Conservation (phyloP, 305 asterid genomes). For the Fraxinus paxiana region DNA sequence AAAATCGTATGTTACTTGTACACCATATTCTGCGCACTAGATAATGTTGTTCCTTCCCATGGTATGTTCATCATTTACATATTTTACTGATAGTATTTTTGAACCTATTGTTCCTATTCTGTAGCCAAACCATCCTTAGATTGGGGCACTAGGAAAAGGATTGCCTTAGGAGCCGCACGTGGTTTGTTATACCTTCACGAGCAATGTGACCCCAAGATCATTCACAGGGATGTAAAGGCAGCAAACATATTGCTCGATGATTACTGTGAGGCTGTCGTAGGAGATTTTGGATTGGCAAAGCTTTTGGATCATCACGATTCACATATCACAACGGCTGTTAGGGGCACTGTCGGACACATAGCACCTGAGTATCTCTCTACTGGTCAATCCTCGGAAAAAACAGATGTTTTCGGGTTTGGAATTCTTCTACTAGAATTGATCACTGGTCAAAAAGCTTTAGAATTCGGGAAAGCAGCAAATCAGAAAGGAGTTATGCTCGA, state of each 20-base stretch:
- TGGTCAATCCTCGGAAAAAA: constrained; percentile 83
- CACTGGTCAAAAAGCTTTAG: constrained; percentile 85
- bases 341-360: constrained; percentile 92
- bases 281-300: constrained; percentile 96
- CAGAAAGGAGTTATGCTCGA: constrained; percentile 92
- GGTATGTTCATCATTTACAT: background rate
- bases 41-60: background rate
- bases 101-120: background rate
- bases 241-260: constrained; percentile 88
- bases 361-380: constrained; percentile 86
- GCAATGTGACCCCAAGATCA: constrained; percentile 89
- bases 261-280: constrained; percentile 81
- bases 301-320: constrained; percentile 83
- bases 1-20: background rate
- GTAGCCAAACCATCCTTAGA: constrained; percentile 74
- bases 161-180: constrained; percentile 81
- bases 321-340: constrained; percentile 87
- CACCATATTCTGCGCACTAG: background rate
- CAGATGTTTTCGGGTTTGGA: constrained; percentile 92
- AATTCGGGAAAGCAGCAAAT: constrained; percentile 80
- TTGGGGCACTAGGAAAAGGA: constrained; percentile 77
- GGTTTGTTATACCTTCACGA: constrained; percentile 84
- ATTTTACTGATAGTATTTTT: no score
- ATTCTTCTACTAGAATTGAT: constrained; percentile 78
- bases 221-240: constrained; percentile 89